Evolutionary conservation across 2,329 filamentous ascomycete genomes (phyloP), one percentile per base, ranked within the genome.

Genomic region (Aspergillus fructus): DNA sequence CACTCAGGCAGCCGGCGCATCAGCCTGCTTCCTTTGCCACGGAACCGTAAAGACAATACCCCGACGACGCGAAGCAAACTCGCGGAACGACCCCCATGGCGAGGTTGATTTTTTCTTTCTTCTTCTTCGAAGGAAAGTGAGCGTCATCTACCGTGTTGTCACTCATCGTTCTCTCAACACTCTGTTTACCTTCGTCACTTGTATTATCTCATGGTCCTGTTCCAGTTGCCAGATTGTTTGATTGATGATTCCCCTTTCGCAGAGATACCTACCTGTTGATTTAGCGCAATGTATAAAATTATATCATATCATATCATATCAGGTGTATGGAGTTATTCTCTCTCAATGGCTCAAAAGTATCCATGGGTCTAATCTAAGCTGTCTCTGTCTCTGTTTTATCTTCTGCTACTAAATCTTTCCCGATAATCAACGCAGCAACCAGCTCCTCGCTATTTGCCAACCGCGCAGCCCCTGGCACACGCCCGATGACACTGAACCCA

Each of bases 21-120:
- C 33, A 78, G 76, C 63, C 64, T 78, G 55, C 67, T 79, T 39
- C 76, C 76, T 21, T 54, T 76, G 46, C 71, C 73, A 2, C 74
- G 69, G 53, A 50, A 43, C 17, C 71, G 70, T 12, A 68, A 72
- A 19, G 69, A 72, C 12, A 70, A 67, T 56, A 59, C 65, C 5
- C 45, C 67, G 13, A 60, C 53, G 43, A 63, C 53, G 34, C 59
- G 56, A 17, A 68, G 60, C 42, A 71, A 67, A 40, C 50, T 68
- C 30, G 68, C 69, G 37, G 65, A 71, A 7, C 69, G 72, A 39
- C 75, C 75, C 11, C 72, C 63, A 9, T 77, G 74, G 74, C 66
- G 74, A 54, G 51, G 51, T 30, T 74, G 57, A 62, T 23, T 5
- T 8, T 34, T 34, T 24, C 5, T 24, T 24, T 24, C 7, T 5